These are phyloP conservation scores for Epithele typhae DNA, from an alignment of 768 basidiomycete genomes.

Conservation along the genomic window DNA sequence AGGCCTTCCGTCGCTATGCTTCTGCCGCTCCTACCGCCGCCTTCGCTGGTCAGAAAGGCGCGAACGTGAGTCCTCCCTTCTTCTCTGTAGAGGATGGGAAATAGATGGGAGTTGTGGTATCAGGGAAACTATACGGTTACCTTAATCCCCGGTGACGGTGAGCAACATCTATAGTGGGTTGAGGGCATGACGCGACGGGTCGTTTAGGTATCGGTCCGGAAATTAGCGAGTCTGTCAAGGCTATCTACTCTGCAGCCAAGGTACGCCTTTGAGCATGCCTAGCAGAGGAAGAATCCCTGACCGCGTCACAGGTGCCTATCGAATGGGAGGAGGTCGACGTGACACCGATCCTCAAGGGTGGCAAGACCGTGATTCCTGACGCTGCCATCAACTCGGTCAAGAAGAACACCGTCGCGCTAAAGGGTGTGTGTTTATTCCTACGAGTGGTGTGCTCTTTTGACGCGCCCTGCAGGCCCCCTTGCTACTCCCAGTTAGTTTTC, in stretches of 20 bases:
- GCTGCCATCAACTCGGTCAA: conserved; percentile 86
- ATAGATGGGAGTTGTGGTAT: conserved; percentile 4
- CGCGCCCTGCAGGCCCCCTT: conserved; percentile 62
- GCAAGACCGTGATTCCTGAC: conserved; percentile 97
- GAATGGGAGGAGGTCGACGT: conserved; percentile 99
- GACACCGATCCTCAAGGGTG: conserved; percentile 87
- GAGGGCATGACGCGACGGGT: conserved; percentile 14
- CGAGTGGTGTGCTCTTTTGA: not conserved
- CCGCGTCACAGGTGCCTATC: conserved; percentile 74
- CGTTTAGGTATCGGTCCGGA: conserved; percentile 94
- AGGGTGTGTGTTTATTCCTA: conserved; percentile 53
- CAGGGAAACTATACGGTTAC: conserved; percentile 98
- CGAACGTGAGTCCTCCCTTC: conserved; percentile 56
- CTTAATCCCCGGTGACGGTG: conserved; percentile 94
- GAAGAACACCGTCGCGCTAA: conserved; percentile 96
- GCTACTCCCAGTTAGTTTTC: conserved; percentile 94
- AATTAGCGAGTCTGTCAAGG: conserved; percentile 93
- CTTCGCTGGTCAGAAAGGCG: conserved; percentile 86
- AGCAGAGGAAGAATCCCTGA: conserved; percentile 4
- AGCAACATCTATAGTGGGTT: conserved; percentile 19
- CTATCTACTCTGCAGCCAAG: conserved; percentile 86
- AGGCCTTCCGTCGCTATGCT: conserved; percentile 64
- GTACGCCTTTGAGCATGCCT: conserved; percentile 40
- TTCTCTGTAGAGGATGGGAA: not conserved
- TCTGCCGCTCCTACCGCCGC: conserved; percentile 78